These are phyloP conservation scores for Globisporangium recalcitrans DNA, from an alignment of 352 stramenopile species.

Conservation along the genomic window DNA sequence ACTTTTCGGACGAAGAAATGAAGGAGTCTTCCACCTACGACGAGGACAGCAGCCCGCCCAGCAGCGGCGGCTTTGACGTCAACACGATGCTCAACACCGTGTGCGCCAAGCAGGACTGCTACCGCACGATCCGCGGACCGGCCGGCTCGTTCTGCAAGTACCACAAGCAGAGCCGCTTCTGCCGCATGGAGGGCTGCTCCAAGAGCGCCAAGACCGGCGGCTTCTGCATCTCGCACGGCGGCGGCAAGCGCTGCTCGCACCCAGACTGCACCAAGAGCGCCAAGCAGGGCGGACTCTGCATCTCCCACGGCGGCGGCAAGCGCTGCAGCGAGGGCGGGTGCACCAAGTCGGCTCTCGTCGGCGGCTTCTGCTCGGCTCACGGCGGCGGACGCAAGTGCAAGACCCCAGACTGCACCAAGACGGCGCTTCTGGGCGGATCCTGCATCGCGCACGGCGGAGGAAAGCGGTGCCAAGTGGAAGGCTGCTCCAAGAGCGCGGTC, in stretches of 20 bases:
- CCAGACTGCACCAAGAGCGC: constrained; percentile 79
- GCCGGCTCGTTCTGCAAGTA: constrained; percentile 78
- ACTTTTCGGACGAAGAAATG: constrained; percentile 42
- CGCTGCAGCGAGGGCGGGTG: constrained; percentile 66
- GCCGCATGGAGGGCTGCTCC: constrained; percentile 51
- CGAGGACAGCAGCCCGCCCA: constrained; percentile 18
- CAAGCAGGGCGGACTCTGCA: constrained; percentile 78
- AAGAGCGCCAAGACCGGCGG: constrained; percentile 81
- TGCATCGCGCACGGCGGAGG: constrained; percentile 81
- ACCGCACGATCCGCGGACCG: constrained; percentile 64
- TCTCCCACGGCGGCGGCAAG: constrained; percentile 80
- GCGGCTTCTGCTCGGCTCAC: constrained; percentile 80
- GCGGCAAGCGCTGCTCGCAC: constrained; percentile 63
- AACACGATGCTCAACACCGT: constrained; percentile 74
- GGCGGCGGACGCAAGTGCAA: constrained; percentile 76
- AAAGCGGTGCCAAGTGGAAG: constrained; percentile 68
- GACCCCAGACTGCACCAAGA: constrained; percentile 68
- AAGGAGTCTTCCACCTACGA: constrained; percentile 26
- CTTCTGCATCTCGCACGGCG: constrained; percentile 70
- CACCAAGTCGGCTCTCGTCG: constrained; percentile 77
- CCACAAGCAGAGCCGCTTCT: constrained; percentile 81
- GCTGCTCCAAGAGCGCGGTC: constrained; percentile 64
- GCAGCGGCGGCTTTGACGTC: constrained; percentile 35
- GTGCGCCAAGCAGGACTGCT: constrained; percentile 73
- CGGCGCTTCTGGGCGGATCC: constrained; percentile 61